A percentile compares a stretch with the other conserved stretches of the same genome.
Evolutionary conservation across 140 eudicot species (phyloP).

Genomic region (Anethum foeniculum): DNA sequence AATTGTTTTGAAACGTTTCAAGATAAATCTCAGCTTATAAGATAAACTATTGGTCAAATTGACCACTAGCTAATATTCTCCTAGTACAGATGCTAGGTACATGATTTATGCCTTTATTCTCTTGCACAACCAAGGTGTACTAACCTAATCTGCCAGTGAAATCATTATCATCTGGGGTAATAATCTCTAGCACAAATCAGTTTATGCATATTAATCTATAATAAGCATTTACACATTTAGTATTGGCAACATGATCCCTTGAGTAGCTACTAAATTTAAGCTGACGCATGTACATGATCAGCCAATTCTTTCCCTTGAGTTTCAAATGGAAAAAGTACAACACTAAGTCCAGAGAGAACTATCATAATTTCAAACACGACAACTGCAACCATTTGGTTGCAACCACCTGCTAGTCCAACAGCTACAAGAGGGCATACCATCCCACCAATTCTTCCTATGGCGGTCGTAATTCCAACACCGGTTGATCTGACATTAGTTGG

Average conservation of each 20-base stretch:
- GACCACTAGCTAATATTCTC: no score
- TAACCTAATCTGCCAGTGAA: not conserved
- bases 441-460: slow-evolving; percentile 79
- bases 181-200: not conserved
- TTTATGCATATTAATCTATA: not conserved
- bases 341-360: slow-evolving; percentile 38
- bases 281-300: slow-evolving; percentile 25
- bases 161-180: not conserved
- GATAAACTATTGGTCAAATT: no score
- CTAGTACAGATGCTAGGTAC: no score
- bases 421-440: slow-evolving; percentile 88
- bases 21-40: no score
- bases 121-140: no score
- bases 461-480: slow-evolving; percentile 75
- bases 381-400: slow-evolving; percentile 64
- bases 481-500: slow-evolving; percentile 79
- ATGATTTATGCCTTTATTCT: no score
- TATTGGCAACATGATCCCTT: not conserved
- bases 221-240: not conserved
- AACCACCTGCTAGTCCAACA: slow-evolving; percentile 52
- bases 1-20: no score
- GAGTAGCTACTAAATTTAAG: not conserved
- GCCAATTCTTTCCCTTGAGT: slow-evolving; percentile 60
- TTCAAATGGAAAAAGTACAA: slow-evolving; percentile 60
- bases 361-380: slow-evolving; percentile 48